Evolutionary conservation across 495 filamentous ascomycete species (phyloP), one percentile per base, ranked within the genome.

Genomic region (Thozetella sp.): DNA sequence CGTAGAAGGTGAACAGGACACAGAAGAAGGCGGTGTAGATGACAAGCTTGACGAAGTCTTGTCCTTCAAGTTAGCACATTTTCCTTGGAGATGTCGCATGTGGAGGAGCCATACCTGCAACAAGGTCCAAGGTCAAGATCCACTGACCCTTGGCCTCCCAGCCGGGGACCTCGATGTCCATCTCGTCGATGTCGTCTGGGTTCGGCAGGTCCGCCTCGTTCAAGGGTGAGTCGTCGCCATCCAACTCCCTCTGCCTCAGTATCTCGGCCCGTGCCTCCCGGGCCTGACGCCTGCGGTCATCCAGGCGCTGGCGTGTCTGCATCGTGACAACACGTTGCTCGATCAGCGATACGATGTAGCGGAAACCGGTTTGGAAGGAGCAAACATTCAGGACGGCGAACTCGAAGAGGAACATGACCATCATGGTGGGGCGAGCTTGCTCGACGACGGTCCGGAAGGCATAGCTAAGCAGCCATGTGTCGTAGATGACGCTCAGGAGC

Each of bases 361-460:
- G 86, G 54, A 85, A 77, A 19, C 83, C 76, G 9, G 92, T 97
- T 24, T 93, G 94, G 22, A 86, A 76, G 1, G 96, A 96, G 25
- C 87, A 85, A 12, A 96, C 87, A 2, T 86, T 79, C 58, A 98
- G 74, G 58, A 99, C 86, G 13, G 93, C 93, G 65, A 98, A 99
- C 71, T 99, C 95, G 65, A 99, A 98, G 19, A 93, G 88, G 68
- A 99, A 99, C 93, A 98, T 98, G 57, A 99, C 92, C 96, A 99
- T 99, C 92, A 99, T 97, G 55, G 95, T 93, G 0, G 95, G 93
- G 20, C 91, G 86, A 0, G 95, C 91, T 60, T 93, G 86, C 48
- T 89, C 84, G 20, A 97, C 86, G 24, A 99, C 93, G 1, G 90
- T 91, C 11, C 86, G 81, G 64, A 96, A 77, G 60, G 89, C 89